These are phyloP conservation scores for Nitzschia sp. DNA, from an alignment of 108 stramenopile species.

Conservation along the genomic window DNA sequence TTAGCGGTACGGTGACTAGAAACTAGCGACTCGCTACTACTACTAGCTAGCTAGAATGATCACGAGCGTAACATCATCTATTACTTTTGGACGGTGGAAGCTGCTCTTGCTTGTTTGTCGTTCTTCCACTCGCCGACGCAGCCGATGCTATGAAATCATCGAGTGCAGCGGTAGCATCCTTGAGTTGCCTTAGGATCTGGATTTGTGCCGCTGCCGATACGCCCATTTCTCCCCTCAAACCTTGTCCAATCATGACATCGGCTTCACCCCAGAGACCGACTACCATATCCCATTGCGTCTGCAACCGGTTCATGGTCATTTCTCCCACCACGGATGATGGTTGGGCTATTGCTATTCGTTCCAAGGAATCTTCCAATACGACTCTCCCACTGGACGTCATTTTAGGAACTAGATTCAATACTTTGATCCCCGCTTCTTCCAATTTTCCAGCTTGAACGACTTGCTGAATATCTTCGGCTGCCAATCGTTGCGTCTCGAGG, in stretches of 20 bases:
- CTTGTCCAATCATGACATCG: slow-evolving; percentile 81
- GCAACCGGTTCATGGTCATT: slow-evolving; percentile 52
- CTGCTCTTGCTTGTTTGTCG: too few species aligned
- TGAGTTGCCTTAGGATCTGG: slow-evolving; percentile 49
- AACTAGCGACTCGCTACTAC: too few species aligned
- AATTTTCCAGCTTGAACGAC: slow-evolving; percentile 60
- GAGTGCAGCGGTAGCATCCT: slow-evolving; percentile 45
- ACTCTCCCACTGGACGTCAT: slow-evolving; percentile 28
- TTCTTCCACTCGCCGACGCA: too few species aligned
- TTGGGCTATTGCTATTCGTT: not conserved
- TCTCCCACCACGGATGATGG: slow-evolving; percentile 24
- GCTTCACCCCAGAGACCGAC: slow-evolving; percentile 45
- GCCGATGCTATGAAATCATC: slow-evolving; percentile 52
- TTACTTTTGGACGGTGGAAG: too few species aligned
- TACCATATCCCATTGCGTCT: slow-evolving; percentile 52
- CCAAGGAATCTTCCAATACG: not conserved
- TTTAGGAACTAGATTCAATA: slow-evolving; percentile 65
- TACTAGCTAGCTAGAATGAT: too few species aligned
- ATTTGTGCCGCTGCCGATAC: slow-evolving; percentile 71
- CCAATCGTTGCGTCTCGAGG: slow-evolving; percentile 36
- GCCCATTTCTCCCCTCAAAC: slow-evolving; percentile 68
- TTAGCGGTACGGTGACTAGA: too few species aligned
- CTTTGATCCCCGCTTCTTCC: slow-evolving; percentile 57
- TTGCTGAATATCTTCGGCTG: slow-evolving; percentile 35
- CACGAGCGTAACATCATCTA: too few species aligned